Evolutionary conservation across 2,329 filamentous ascomycete species (phyloP).

Genomic region (Trichoderma atroviride): DNA sequence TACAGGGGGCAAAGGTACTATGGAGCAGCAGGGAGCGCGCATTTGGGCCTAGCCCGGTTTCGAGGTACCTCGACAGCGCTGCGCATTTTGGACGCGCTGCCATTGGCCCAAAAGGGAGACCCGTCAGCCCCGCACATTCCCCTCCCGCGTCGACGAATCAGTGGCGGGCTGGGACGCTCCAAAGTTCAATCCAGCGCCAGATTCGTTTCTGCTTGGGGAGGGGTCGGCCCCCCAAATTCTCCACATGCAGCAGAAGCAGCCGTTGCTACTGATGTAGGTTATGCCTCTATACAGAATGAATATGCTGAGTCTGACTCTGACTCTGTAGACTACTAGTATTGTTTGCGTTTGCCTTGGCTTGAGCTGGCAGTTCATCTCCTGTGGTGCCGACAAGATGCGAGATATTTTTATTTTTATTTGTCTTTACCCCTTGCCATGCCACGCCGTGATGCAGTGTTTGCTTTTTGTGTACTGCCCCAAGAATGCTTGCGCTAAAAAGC

Average conservation of each 20-base stretch:
- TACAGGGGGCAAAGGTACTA: conserved; percentile 5
- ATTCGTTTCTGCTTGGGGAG: conserved; percentile 2
- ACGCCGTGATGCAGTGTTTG: background rate
- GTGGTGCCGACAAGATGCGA: background rate
- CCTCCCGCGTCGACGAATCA: conserved; percentile 19
- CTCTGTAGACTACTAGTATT: too few relatives aligned
- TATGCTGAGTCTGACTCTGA: background rate
- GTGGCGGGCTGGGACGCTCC: conserved; percentile 11
- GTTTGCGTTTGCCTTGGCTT: background rate
- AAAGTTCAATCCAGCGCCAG: conserved; percentile 21
- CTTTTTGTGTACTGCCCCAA: background rate
- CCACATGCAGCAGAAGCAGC: background rate
- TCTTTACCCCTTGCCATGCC: background rate
- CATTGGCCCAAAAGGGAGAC: background rate
- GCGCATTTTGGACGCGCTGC: background rate
- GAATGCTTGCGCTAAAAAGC: background rate
- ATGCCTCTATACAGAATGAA: background rate
- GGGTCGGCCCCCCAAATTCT: conserved; percentile 2
- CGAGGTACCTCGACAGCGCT: background rate
- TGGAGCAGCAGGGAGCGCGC: background rate
- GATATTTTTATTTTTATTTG: background rate
- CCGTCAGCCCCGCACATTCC: conserved; percentile 8
- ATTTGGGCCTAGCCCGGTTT: background rate
- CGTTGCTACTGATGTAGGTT: background rate
- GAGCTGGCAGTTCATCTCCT: background rate